A percentile compares a stretch with the other conserved stretches of the same genome.
phyloP scores from a whole-genome alignment of 768 basidiomycete species.

The Tubosaeta sp. region DNA sequence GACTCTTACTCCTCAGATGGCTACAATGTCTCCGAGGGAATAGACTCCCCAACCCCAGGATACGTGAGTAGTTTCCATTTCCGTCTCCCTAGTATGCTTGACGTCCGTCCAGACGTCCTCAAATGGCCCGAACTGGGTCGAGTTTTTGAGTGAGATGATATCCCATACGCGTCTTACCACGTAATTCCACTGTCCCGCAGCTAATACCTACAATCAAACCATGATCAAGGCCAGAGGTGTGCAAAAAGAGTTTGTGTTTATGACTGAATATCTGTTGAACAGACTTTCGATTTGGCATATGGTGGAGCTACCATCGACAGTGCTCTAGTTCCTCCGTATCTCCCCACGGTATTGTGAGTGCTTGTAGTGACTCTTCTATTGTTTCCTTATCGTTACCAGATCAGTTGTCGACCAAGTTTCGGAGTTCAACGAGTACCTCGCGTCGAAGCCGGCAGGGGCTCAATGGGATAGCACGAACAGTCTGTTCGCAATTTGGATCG shows the following conservation, averaged over 20 bases:
- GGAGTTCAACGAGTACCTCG: slow-evolving; percentile 47
- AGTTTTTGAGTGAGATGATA: slow-evolving; percentile 42
- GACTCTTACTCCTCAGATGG: slow-evolving; percentile 61
- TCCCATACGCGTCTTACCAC: not conserved
- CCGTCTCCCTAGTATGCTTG: slow-evolving; percentile 2
- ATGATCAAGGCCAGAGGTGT: slow-evolving; percentile 35
- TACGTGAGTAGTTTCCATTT: slow-evolving; percentile 36
- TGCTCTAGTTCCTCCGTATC: slow-evolving; percentile 50
- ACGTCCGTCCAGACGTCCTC: slow-evolving; percentile 43
- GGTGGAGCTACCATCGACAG: slow-evolving; percentile 65
- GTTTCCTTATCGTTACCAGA: slow-evolving; percentile 2
- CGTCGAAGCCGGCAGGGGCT: slow-evolving; percentile 44
- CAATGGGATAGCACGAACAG: slow-evolving; percentile 56
- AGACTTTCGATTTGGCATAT: slow-evolving; percentile 64
- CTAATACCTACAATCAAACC: slow-evolving; percentile 52
- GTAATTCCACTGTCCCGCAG: slow-evolving; percentile 25
- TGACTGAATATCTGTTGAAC: slow-evolving; percentile 3
- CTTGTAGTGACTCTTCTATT: not conserved
- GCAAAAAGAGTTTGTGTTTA: not conserved
- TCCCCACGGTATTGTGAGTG: slow-evolving; percentile 49
- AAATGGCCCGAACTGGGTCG: slow-evolving; percentile 62
- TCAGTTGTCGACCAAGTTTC: slow-evolving; percentile 52
- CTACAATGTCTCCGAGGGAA: slow-evolving; percentile 54
- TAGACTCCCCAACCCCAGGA: slow-evolving; percentile 48
- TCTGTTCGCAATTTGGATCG: slow-evolving; percentile 67